Conservation (phyloP, 257 asterid species). For the Nicotiana benthamiana region DNA sequence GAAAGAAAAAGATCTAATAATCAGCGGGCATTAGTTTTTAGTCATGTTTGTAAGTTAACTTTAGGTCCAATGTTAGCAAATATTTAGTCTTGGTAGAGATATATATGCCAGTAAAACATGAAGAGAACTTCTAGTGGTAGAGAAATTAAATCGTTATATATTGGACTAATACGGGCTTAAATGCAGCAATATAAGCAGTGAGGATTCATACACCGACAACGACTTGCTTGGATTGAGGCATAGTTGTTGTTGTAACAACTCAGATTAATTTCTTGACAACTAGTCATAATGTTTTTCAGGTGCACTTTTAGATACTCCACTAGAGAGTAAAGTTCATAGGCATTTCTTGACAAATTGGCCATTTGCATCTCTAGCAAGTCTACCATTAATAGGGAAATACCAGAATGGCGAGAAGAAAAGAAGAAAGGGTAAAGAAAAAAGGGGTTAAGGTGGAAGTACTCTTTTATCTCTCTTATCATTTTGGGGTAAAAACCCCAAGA, state of each 20-base stretch:
- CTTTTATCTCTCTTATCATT: background rate
- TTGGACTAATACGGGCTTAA: background rate
- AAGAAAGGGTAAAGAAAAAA: background rate
- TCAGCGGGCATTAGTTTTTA: background rate
- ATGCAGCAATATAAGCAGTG: background rate
- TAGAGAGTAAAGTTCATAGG: background rate
- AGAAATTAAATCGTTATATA: background rate
- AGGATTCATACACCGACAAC: background rate
- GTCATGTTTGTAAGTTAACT: background rate
- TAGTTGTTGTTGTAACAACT: background rate
- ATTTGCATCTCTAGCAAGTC: background rate
- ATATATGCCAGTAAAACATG: background rate
- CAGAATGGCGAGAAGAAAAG: background rate
- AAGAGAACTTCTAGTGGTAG: background rate
- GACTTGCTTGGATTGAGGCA: background rate
- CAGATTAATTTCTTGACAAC: background rate
- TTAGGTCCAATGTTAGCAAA: background rate
- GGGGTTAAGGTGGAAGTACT: background rate
- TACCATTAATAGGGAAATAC: background rate
- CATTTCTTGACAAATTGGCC: background rate
- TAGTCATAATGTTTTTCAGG: background rate
- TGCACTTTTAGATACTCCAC: background rate
- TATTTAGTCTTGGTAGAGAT: background rate
- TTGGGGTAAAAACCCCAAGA: background rate
- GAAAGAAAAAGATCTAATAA: background rate